Conservation (phyloP, 2,329 filamentous ascomycete species). For the Exophiala xenobiotica region DNA sequence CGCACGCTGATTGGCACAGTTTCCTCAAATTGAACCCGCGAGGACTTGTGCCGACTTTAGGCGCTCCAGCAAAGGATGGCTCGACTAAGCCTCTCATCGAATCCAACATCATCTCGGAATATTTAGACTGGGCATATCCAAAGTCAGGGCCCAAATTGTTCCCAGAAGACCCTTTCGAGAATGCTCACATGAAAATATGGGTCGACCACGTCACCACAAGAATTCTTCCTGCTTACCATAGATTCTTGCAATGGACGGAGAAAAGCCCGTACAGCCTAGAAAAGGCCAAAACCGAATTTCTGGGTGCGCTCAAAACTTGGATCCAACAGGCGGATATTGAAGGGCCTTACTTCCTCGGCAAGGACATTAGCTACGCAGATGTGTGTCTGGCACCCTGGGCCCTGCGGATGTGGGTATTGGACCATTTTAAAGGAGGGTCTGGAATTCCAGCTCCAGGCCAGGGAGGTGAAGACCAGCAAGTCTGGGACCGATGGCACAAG, state of each 20-base stretch:
- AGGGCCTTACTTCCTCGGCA: conserved; percentile 68
- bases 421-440: conserved; percentile 67
- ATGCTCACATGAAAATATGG: conserved; percentile 68
- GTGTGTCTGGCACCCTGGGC: conserved; percentile 72
- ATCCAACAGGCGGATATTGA: conserved; percentile 59
- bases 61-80: conserved; percentile 21
- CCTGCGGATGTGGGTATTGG: conserved; percentile 68
- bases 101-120: conserved; percentile 71
- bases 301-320: conserved; percentile 59
- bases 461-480: conserved; percentile 53
- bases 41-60: conserved; percentile 70
- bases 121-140: conserved; percentile 69
- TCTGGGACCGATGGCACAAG: conserved; percentile 64
- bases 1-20: conserved; percentile 27
- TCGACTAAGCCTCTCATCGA: conserved; percentile 65
- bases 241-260: conserved; percentile 53
- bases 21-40: conserved; percentile 72
- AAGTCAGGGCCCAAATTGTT: conserved; percentile 53
- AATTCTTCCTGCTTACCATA: conserved; percentile 69
- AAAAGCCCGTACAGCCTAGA: conserved; percentile 45
- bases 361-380: conserved; percentile 64
- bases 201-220: conserved; percentile 68
- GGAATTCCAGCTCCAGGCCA: conserved; percentile 51
- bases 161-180: conserved; percentile 61
- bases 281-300: conserved; percentile 58